Conservation (phyloP, 306 rosid genomes). For the Casuarina equisetifolia region DNA sequence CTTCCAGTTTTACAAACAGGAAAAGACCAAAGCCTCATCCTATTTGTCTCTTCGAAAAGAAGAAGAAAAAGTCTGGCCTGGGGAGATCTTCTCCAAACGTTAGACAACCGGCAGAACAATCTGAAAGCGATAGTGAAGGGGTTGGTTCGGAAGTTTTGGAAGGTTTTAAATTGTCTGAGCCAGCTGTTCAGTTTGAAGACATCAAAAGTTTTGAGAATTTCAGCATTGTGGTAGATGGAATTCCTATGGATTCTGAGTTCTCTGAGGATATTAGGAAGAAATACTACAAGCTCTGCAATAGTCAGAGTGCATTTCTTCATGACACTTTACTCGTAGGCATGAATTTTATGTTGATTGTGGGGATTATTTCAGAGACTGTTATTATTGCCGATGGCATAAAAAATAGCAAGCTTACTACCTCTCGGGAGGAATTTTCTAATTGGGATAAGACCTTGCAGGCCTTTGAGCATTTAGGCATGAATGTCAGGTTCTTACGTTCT, state of each 20-base stretch:
- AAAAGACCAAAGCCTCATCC: conserved; percentile 40
- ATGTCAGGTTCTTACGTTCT: conserved; percentile 62
- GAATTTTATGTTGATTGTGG: conserved; percentile 43
- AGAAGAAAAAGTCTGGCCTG: conserved; percentile 40
- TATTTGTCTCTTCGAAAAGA: conserved; percentile 39
- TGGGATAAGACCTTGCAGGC: conserved; percentile 76
- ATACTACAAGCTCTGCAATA: conserved; percentile 71
- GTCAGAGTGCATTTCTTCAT: conserved; percentile 75
- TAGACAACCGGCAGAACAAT: conserved; percentile 33
- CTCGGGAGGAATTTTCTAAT: conserved; percentile 44
- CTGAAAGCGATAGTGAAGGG: conserved; percentile 62
- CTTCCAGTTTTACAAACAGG: conserved; percentile 37
- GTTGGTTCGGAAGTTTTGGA: conserved; percentile 59
- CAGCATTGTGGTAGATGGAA: conserved; percentile 52
- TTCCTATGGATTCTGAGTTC: conserved; percentile 55
- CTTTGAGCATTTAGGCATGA: conserved; percentile 74
- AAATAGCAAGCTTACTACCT: conserved; percentile 47
- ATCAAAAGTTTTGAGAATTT: conserved; percentile 54
- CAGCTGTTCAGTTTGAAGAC: conserved; percentile 47
- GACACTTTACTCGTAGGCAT: conserved; percentile 55
- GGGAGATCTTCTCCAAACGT: conserved; percentile 29
- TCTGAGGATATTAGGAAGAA: conserved; percentile 49
- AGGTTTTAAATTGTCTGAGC: conserved; percentile 24
- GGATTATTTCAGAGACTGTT: conserved; percentile 58
- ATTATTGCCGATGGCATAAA: conserved; percentile 55